Evolutionary conservation across 805 yeast genomes (phyloP).

Genomic region (Nakazawaea wyomingensis): DNA sequence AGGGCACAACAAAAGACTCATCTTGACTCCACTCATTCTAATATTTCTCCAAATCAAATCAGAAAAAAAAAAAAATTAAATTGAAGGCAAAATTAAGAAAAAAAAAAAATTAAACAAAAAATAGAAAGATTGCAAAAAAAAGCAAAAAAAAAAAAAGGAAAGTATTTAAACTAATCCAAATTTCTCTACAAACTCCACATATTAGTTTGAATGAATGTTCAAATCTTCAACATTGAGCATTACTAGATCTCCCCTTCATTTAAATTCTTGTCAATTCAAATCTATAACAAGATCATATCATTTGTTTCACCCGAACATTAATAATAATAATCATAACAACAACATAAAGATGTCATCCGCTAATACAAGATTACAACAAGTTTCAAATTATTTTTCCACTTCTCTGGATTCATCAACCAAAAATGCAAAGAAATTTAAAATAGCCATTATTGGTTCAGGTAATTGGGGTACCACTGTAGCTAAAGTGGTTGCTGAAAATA

Average conservation of each 20-base stretch:
- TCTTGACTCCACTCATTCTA: too few relatives aligned
- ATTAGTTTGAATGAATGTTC: background rate
- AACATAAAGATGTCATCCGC: slow-evolving; percentile 9
- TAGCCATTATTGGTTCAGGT: slow-evolving; percentile 90
- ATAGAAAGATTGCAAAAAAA: too few relatives aligned
- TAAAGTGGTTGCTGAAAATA: slow-evolving; percentile 88
- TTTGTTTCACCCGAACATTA: too few relatives aligned
- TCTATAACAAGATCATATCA: background rate
- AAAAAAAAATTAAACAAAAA: background rate
- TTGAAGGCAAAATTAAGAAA: background rate
- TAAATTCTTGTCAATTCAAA: background rate
- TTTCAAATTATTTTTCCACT: slow-evolving; percentile 8
- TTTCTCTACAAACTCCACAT: background rate
- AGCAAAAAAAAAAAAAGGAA: too few relatives aligned
- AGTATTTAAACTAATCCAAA: background rate
- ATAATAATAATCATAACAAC: background rate
- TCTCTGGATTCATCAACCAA: background rate
- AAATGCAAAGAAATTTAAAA: slow-evolving; percentile 31
- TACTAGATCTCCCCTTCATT: background rate
- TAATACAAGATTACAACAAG: slow-evolving; percentile 12
- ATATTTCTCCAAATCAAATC: too few relatives aligned
- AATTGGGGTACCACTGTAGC: slow-evolving; percentile 99
- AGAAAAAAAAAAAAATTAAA: too few relatives aligned
- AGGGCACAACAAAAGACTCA: too few relatives aligned
- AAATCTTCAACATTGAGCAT: background rate